Evolutionary conservation across 495 filamentous ascomycete species (phyloP), one percentile per base, ranked within the genome.

Genomic region (Talaromyces ruber): DNA sequence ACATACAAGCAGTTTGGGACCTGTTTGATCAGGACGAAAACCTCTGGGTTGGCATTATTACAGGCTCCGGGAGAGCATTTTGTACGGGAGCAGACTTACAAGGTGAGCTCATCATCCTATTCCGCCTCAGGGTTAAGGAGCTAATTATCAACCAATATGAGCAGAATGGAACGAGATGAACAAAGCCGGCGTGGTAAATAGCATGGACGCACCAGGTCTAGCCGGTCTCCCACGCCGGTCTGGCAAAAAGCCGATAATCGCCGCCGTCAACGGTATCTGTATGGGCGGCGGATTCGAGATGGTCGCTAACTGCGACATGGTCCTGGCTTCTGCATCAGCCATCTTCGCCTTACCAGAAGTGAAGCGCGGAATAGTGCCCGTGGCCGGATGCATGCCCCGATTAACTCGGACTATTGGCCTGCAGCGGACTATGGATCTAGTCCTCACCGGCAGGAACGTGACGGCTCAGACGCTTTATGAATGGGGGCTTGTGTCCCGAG

Each of bases 221-320:
- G 84, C 79, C 7, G 83, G 79, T 0, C 70, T 87, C 1, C 79
- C 80, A 11, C 78, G 83, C 18, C 77, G 84, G 18, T 67, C 64
- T 25, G 79, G 79, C 45, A 71, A 65, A 59, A 77, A 78, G 60
- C 90, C 89, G 16, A 77, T 93, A 34, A 86, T 93, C 60, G 83
- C 83, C 9, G 90, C 90, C 5, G 86, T 92, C 29, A 87, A 90
- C 67, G 90, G 90, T n/a, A 69, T 86, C n/a, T 84, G 83, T 64
- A 76, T 88, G 61, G 90, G 90, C 14, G 90, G 89, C 52, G 90
- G 89, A 2, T 82, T 84, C 62, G 90, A 93, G 73, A 87, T 90
- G 74, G 73, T 83, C 2, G 75, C 85, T 4, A 92, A 91, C 62
- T 83, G 81, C 67, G 89, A 93, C 72, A 67, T 92, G 6, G 81